Percentiles rank a stretch among this genome's conserved stretches.
phyloP scores from a whole-genome alignment of 441 rosid species.

The Euphorbia corollata region DNA sequence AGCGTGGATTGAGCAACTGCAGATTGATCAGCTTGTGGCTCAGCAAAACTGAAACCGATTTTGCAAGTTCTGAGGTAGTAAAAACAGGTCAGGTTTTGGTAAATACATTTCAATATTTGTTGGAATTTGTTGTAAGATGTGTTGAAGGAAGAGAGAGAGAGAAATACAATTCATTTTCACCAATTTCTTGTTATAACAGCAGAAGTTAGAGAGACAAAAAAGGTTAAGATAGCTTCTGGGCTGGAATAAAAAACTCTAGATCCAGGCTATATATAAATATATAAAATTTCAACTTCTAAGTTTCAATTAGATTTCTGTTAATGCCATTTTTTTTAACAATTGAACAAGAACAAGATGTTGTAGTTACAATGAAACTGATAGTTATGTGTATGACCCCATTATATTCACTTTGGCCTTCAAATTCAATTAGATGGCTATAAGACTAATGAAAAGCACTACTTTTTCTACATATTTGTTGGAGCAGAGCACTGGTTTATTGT shows the following conservation, averaged over 20 bases:
- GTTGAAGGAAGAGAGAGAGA: slow-evolving; percentile 25
- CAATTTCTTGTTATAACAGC: slow-evolving; percentile 44
- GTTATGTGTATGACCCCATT: slow-evolving; percentile 18
- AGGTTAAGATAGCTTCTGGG: slow-evolving; percentile 32
- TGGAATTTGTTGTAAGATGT: slow-evolving; percentile 31
- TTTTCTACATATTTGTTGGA: not conserved
- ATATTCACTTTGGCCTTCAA: slow-evolving; percentile 23
- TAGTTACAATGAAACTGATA: slow-evolving; percentile 26
- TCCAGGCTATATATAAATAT: slow-evolving; percentile 29
- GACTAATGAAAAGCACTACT: slow-evolving; percentile 8
- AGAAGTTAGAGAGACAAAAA: slow-evolving; percentile 27
- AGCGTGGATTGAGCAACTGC: slow-evolving; percentile 71
- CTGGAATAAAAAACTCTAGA: slow-evolving; percentile 21
- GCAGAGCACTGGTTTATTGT: not conserved
- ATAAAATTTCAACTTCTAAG: slow-evolving; percentile 25
- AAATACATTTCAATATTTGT: slow-evolving; percentile 36
- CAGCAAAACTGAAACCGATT: slow-evolving; percentile 55
- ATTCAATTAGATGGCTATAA: slow-evolving; percentile 15
- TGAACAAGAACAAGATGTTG: slow-evolving; percentile 22
- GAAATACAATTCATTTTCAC: slow-evolving; percentile 33
- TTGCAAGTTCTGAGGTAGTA: slow-evolving; percentile 31
- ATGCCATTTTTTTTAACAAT: slow-evolving; percentile 20
- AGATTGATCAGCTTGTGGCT: slow-evolving; percentile 83
- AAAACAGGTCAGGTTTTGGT: slow-evolving; percentile 44
- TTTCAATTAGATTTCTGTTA: slow-evolving; percentile 33